phyloP scores from a whole-genome alignment of 2,329 filamentous ascomycete species.

The Cytospora paraplurivora region DNA sequence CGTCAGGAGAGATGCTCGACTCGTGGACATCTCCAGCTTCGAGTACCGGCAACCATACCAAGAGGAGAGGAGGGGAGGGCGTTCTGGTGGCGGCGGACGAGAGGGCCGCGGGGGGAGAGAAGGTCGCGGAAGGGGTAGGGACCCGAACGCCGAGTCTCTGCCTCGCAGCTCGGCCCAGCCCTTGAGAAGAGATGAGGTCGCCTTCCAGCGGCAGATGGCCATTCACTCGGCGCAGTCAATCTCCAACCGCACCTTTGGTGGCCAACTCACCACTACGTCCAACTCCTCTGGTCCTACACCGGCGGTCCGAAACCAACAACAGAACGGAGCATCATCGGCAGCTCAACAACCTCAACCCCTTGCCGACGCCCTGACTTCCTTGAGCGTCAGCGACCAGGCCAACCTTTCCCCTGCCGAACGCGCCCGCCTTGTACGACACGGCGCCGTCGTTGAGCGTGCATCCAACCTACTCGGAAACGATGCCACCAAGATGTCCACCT shows the following conservation, averaged over 20 bases:
- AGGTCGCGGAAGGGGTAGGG: slow-evolving; percentile 66
- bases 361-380: slow-evolving; percentile 49
- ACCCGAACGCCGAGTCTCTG: slow-evolving; percentile 78
- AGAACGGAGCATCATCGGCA: slow-evolving; percentile 27
- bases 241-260: slow-evolving; percentile 79
- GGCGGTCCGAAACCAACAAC: slow-evolving; percentile 16
- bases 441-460: slow-evolving; percentile 83
- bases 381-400: slow-evolving; percentile 53
- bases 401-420: slow-evolving; percentile 74
- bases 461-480: slow-evolving; percentile 80
- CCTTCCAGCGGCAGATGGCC: slow-evolving; percentile 88
- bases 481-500: slow-evolving; percentile 70
- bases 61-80: slow-evolving; percentile 54
- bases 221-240: slow-evolving; percentile 86
- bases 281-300: slow-evolving; percentile 36
- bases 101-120: slow-evolving; percentile 44
- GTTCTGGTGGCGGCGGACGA: slow-evolving; percentile 44
- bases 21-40: slow-evolving; percentile 86
- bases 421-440: slow-evolving; percentile 77
- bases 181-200: slow-evolving; percentile 81
- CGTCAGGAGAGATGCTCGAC: slow-evolving; percentile 76
- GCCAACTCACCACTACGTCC: slow-evolving; percentile 67
- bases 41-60: slow-evolving; percentile 76
- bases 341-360: slow-evolving; percentile 32
- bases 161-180: slow-evolving; percentile 78